Conservation (phyloP, 805 yeast genomes). For the Saccharomycopsis synnaedendra region DNA sequence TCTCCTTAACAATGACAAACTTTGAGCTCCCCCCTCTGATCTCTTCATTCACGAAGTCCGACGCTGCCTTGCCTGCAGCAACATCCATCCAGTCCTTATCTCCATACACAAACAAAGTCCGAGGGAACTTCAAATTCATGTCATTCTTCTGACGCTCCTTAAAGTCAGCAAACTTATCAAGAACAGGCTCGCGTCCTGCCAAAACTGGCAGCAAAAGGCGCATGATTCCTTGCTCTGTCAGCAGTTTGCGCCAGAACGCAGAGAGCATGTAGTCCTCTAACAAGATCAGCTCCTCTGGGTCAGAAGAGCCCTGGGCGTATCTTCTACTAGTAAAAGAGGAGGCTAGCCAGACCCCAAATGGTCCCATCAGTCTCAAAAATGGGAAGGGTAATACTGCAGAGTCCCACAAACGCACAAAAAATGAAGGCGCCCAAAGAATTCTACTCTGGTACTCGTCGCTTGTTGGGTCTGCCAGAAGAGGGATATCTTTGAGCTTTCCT, state of each 20-base stretch:
- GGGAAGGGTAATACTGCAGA: conserved; percentile 22
- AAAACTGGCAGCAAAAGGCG: conserved; percentile 35
- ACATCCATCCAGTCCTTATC: conserved; percentile 66
- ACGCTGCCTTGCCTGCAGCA: conserved; percentile 33
- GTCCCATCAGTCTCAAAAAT: conserved; percentile 21
- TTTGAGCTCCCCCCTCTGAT: conserved; percentile 8
- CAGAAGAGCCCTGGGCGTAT: conserved; percentile 18
- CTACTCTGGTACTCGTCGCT: conserved; percentile 25
- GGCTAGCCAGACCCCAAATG: conserved; percentile 24
- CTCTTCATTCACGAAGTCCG: conserved; percentile 13
- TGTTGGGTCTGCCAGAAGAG: conserved; percentile 28
- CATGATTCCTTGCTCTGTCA: conserved; percentile 17
- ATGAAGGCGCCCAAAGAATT: conserved; percentile 35
- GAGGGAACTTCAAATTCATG: neutral
- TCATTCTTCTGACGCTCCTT: conserved; percentile 14
- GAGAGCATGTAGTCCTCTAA: conserved; percentile 25
- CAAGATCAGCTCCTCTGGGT: conserved; percentile 21
- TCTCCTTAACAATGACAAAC: conserved; percentile 30
- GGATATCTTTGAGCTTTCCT: conserved; percentile 12
- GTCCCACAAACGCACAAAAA: conserved; percentile 32
- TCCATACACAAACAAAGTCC: conserved; percentile 41
- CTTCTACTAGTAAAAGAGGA: conserved; percentile 22
- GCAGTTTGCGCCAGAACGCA: conserved; percentile 21
- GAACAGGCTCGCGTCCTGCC: conserved; percentile 53
- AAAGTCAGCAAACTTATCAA: conserved; percentile 38